Conservation (phyloP, 352 stramenopile species). For the Thraustochytrium sp. region DNA sequence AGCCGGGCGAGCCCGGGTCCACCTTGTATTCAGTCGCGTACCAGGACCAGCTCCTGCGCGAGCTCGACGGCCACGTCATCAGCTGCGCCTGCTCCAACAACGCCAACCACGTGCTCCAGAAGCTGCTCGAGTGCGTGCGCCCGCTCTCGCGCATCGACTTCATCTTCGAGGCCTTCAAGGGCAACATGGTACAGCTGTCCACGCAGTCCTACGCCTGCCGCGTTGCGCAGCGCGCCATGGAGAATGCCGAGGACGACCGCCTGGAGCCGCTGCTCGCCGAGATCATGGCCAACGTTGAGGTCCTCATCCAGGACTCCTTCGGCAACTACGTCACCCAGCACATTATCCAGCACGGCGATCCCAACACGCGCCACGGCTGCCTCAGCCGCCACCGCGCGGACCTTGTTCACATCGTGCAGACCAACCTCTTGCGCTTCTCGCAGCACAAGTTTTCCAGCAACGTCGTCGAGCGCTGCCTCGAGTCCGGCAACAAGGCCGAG, state of each 20-base stretch:
- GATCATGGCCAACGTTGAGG: constrained; percentile 58
- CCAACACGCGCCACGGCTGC: not conserved
- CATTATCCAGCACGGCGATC: constrained; percentile 69
- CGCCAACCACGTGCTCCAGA: constrained; percentile 98
- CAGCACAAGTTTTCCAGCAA: constrained; percentile 92
- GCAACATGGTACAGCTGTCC: constrained; percentile 77
- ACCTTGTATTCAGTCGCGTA: constrained; percentile 66
- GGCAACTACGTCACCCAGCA: constrained; percentile 99
- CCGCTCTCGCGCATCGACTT: constrained; percentile 88
- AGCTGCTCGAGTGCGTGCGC: constrained; percentile 84
- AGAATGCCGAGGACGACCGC: constrained; percentile 82
- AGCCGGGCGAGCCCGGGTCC: constrained; percentile 45
- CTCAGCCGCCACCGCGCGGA: constrained; percentile 61
- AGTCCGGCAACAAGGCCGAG: constrained; percentile 72
- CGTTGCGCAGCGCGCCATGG: constrained; percentile 94
- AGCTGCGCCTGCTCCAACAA: constrained; percentile 95
- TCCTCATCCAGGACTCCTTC: constrained; percentile 79
- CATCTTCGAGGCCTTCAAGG: constrained; percentile 90
- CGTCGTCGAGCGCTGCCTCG: constrained; percentile 87
- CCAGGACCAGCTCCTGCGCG: constrained; percentile 66
- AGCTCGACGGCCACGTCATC: constrained; percentile 70
- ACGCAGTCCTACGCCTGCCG: constrained; percentile 96
- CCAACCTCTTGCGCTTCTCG: constrained; percentile 77
- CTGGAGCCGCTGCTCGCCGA: constrained; percentile 86
- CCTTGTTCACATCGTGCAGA: constrained; percentile 69